Percentiles rank a stretch among this genome's conserved stretches.
Conservation (phyloP, 805 yeast species). For the Phaffomyces opuntiae region DNA sequence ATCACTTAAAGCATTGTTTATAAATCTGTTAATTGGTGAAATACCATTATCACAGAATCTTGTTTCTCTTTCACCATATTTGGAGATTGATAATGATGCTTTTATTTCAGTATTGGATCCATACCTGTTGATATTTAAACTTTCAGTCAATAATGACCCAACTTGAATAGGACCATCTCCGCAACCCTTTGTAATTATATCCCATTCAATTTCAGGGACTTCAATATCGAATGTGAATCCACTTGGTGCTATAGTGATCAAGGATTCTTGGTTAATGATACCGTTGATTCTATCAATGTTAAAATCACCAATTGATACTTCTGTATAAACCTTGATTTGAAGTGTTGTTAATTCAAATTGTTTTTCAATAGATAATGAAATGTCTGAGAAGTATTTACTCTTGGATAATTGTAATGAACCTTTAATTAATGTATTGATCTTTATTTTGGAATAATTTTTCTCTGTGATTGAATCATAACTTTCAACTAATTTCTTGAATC, state of each 20-base stretch:
- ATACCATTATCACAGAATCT: slow-evolving; percentile 14
- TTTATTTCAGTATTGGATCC: no score
- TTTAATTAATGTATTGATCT: no score
- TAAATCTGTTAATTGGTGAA: slow-evolving; percentile 16
- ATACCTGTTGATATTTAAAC: background rate
- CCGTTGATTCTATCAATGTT: background rate
- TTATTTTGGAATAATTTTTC: no score
- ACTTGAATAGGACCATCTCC: background rate
- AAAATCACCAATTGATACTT: background rate
- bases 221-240: background rate
- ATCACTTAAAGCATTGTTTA: slow-evolving; percentile 3
- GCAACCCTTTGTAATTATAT: slow-evolving; percentile 14
- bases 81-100: no score
- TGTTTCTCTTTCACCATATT: background rate
- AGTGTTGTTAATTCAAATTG: no score
- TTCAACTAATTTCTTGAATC: no score
- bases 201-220: slow-evolving; percentile 15
- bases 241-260: background rate
- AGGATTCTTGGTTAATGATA: background rate
- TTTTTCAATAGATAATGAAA: no score
- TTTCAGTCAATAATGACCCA: background rate
- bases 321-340: no score
- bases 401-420: no score
- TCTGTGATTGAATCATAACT: no score
- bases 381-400: no score